phyloP scores from a whole-genome alignment of 2,329 filamentous ascomycete species.

The Fusarium mundagurra region DNA sequence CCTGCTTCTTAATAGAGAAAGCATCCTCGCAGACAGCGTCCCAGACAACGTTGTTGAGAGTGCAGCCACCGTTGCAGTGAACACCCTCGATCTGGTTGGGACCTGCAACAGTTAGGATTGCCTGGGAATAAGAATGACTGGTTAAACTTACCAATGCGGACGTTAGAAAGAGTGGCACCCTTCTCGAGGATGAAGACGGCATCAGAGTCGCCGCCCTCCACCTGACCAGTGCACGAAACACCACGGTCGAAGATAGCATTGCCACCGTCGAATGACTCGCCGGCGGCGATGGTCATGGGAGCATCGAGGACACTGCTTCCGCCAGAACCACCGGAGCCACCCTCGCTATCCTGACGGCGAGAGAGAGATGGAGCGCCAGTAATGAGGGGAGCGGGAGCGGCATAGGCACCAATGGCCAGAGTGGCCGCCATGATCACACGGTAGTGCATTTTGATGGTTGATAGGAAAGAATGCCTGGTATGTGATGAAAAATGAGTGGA shows the following conservation, averaged over 20 bases:
- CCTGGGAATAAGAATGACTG: rapidly evolving
- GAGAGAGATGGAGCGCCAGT: constrained; percentile 32
- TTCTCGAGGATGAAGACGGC: constrained; percentile 54
- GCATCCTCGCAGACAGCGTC: constrained; percentile 59
- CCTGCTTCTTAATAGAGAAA: constrained; percentile 46
- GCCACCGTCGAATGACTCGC: constrained; percentile 44
- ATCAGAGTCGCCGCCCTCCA: constrained; percentile 47
- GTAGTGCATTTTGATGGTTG: constrained; percentile 41
- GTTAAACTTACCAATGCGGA: constrained; percentile 52
- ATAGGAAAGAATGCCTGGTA: not conserved
- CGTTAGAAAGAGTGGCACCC: constrained; percentile 57
- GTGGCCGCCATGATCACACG: constrained; percentile 40
- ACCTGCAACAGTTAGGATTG: constrained; percentile 6
- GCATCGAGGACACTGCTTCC: constrained; percentile 39
- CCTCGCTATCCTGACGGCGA: constrained; percentile 30
- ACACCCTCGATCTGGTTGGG: constrained; percentile 53
- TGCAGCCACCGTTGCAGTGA: constrained; percentile 57
- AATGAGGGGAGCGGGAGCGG: constrained; percentile 33
- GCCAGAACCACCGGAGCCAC: not conserved
- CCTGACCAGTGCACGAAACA: constrained; percentile 40
- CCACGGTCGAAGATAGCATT: constrained; percentile 44
- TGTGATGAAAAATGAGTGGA: not conserved
- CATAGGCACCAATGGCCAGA: constrained; percentile 38
- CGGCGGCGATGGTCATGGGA: constrained; percentile 40
- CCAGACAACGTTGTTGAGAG: constrained; percentile 58